Evolutionary conservation across 1,139 yeast genomes (phyloP), one percentile per base, ranked within the genome.

Genomic region (Saccharomycopsis hybrid): DNA sequence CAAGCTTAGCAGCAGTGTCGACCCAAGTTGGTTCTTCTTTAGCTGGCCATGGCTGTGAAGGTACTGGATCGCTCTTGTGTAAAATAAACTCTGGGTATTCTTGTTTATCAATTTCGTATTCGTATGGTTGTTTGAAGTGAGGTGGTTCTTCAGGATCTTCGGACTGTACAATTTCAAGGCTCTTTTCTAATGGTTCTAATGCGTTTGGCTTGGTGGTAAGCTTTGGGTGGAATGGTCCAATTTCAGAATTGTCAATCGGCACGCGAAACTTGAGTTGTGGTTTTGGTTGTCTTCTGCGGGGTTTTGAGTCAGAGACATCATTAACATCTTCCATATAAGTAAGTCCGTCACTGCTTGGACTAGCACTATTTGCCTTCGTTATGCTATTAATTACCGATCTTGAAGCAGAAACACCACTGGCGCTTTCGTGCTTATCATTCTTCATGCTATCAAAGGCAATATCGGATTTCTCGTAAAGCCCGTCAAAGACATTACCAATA

Each of bases 91-190:
- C 76, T 2, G 95, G 95, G 62, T 87, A 90, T 45, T 80, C 79
- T 54, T 80, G 85, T 38, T 73, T 67, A 58, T 74, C 74, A 41
- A 94, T 92, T 65, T 94, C 98, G 44, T 69, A 65, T 52, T 72
- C 78, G 60, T 94, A 94, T 0, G 99, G 99, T 50, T 94, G 95
- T 7, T 74, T 73, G 61, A 80, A 85, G 62, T 80, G 86, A 3
- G 78, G 71, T 2, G 87, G 85, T 33, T 69, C 69, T 9, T 68
- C 65, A 2, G 63, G 67, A 9, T 64, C 68, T 1, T 56, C 73
- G 50, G 65, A 74, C 57, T 59, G 67, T 59, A 64, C 64, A 51
- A 85, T 57, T 37, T 60, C 58, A 42, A 74, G 56, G 1, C 80
- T 66, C 39, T 81, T 79, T 39, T 78, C 78, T 24, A 80, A 72